A percentile compares a stretch with the other conserved stretches of the same genome.
Conservation (phyloP, 495 filamentous ascomycete genomes). For the Xylaria nigripes region DNA sequence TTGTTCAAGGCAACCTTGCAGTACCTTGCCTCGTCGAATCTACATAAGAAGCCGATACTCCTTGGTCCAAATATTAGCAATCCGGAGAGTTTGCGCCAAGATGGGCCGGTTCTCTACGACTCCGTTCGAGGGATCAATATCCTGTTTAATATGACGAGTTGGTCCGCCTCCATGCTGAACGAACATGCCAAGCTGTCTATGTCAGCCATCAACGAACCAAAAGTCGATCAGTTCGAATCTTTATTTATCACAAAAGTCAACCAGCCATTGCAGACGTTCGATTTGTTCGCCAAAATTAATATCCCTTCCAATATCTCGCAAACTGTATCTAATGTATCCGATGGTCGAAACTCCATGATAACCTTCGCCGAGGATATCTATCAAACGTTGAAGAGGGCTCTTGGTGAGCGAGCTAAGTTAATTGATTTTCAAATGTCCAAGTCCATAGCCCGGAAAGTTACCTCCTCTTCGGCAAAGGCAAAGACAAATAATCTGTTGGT, state of each 20-base stretch:
- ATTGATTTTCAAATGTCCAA: slow-evolving; percentile 48
- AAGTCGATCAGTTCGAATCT: slow-evolving; percentile 70
- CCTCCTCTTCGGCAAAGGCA: slow-evolving; percentile 15
- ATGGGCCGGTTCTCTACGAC: slow-evolving; percentile 54
- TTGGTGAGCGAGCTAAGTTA: slow-evolving; percentile 64
- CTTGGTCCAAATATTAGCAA: slow-evolving; percentile 33
- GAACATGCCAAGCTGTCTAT: slow-evolving; percentile 65
- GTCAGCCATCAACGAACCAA: slow-evolving; percentile 62
- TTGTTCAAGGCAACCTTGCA: slow-evolving; percentile 88
- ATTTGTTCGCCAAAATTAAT: slow-evolving; percentile 44
- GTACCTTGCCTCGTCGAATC: slow-evolving; percentile 64
- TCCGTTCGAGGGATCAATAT: slow-evolving; percentile 65
- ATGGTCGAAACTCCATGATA: slow-evolving; percentile 26
- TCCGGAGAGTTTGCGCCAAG: slow-evolving; percentile 28
- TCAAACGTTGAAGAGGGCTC: slow-evolving; percentile 53
- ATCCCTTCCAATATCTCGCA: slow-evolving; percentile 10
- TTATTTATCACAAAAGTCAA: slow-evolving; percentile 71
- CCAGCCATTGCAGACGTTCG: slow-evolving; percentile 60
- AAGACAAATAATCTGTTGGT: slow-evolving; percentile 41
- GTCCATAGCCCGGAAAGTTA: slow-evolving; percentile 34
- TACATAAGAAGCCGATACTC: slow-evolving; percentile 54
- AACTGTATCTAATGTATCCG: background rate
- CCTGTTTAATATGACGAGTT: slow-evolving; percentile 83
- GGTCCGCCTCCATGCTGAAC: slow-evolving; percentile 64
- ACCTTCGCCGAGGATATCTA: slow-evolving; percentile 47